phyloP scores from a whole-genome alignment of 176 grass and related monocot genomes.

The Panicum miliaceum region DNA sequence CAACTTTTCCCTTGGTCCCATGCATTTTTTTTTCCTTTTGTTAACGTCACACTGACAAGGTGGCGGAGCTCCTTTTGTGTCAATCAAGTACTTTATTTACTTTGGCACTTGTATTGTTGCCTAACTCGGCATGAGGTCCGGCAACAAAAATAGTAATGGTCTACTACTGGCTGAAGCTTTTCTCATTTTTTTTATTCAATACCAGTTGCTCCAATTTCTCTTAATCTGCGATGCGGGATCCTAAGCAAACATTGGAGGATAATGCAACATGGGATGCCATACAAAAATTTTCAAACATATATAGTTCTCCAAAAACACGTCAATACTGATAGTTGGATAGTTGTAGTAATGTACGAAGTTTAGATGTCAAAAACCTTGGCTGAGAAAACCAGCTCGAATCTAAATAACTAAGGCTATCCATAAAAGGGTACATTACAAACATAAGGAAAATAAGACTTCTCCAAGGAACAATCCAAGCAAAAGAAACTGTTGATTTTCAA shows the following conservation, averaged over 20 bases:
- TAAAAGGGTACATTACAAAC: no score
- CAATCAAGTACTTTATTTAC: slow-evolving; percentile 27
- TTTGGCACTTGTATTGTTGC: not conserved
- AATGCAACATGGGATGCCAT: not conserved
- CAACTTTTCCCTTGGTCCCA: slow-evolving; percentile 2
- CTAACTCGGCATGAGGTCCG: not conserved
- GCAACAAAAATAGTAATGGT: not conserved
- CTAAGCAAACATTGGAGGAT: not conserved
- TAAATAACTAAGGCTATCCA: not conserved
- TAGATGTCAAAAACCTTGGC: not conserved
- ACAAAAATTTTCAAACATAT: not conserved
- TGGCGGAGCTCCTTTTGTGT: slow-evolving; percentile 1
- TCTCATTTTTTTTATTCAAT: not conserved
- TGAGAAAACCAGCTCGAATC: not conserved
- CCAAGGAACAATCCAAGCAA: not conserved
- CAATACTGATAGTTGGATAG: not conserved
- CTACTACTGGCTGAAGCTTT: no score
- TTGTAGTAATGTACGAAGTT: not conserved
- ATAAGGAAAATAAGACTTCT: no score
- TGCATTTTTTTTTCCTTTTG: slow-evolving; percentile 16
- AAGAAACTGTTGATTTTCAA: not conserved
- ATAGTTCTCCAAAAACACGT: not conserved
- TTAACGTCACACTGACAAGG: slow-evolving; percentile 23
- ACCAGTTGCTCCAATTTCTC: not conserved
- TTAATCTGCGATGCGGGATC: not conserved